phyloP scores from a whole-genome alignment of 2,329 filamentous ascomycete genomes.

The Colletotrichum lupini region DNA sequence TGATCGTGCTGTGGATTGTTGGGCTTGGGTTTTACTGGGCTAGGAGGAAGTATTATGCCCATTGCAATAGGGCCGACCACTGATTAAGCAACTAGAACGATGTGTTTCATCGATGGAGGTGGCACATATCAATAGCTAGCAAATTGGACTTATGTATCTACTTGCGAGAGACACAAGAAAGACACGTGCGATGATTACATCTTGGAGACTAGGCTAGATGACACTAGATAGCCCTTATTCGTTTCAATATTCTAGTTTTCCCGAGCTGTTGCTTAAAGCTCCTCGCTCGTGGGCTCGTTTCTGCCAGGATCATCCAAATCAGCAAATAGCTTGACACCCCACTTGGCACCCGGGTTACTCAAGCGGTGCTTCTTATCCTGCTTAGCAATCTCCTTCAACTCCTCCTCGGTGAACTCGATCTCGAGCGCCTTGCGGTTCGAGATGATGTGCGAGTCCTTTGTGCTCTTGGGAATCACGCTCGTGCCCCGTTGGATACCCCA shows the following conservation, averaged over 20 bases:
- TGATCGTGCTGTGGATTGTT: slow-evolving; percentile 62
- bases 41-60: slow-evolving; percentile 11
- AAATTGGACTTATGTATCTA: background rate
- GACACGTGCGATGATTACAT: no score
- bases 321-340: slow-evolving; percentile 52
- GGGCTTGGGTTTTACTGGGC: slow-evolving; percentile 57
- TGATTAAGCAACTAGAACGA: background rate
- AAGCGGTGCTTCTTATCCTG: slow-evolving; percentile 45
- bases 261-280: background rate
- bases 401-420: slow-evolving; percentile 48
- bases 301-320: slow-evolving; percentile 51
- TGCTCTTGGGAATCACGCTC: slow-evolving; percentile 50
- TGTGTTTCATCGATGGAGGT: no score
- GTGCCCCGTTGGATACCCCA: slow-evolving; percentile 48
- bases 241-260: background rate
- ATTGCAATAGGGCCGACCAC: background rate
- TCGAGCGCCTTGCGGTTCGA: slow-evolving; percentile 60
- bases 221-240: background rate
- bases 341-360: slow-evolving; percentile 49
- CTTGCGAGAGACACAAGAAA: no score
- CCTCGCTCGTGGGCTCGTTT: slow-evolving; percentile 26
- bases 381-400: slow-evolving; percentile 47
- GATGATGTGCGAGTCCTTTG: slow-evolving; percentile 46
- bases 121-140: no score
- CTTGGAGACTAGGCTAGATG: background rate